A percentile compares a stretch with the other conserved stretches of the same genome.
phyloP scores from a whole-genome alignment of 139 green algal species.

The Chlamydomonas applanata region DNA sequence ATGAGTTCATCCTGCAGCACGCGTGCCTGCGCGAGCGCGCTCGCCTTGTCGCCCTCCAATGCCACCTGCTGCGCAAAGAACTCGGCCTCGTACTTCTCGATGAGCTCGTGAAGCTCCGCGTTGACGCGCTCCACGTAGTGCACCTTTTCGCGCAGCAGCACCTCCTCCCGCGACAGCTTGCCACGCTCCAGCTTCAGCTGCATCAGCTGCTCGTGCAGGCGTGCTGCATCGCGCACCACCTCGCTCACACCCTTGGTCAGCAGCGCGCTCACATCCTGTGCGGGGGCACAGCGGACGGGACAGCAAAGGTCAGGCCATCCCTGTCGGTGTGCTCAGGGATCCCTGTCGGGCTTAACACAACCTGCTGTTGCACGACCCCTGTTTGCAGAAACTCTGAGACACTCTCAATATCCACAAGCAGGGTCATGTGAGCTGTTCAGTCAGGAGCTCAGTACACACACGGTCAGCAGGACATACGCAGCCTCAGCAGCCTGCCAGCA shows the following conservation, averaged over 20 bases:
- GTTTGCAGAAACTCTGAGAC: no score
- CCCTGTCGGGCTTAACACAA: no score
- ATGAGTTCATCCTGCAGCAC: constrained; percentile 30
- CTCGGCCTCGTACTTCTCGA: constrained; percentile 55
- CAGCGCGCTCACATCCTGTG: constrained; percentile 11
- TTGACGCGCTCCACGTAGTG: constrained; percentile 61
- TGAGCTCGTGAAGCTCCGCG: constrained; percentile 57
- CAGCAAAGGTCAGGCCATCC: no score
- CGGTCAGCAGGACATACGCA: no score
- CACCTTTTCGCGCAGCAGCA: constrained; percentile 56
- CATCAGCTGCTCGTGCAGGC: constrained; percentile 43
- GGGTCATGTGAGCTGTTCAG: no score
- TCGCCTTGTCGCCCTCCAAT: constrained; percentile 43
- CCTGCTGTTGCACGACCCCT: no score
- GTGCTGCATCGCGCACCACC: constrained; percentile 35
- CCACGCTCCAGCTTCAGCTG: constrained; percentile 47
- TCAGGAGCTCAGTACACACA: no score
- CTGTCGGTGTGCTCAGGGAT: no score
- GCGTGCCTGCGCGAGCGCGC: constrained; percentile 4
- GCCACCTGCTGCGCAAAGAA: constrained; percentile 34
- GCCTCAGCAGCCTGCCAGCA: no score
- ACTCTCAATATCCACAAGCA: background rate
- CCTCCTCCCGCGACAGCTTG: constrained; percentile 42
- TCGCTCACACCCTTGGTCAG: constrained; percentile 27
- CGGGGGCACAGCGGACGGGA: no score